These are phyloP conservation scores for Calocybe indica DNA, from an alignment of 768 basidiomycete species.

Conservation along the genomic window DNA sequence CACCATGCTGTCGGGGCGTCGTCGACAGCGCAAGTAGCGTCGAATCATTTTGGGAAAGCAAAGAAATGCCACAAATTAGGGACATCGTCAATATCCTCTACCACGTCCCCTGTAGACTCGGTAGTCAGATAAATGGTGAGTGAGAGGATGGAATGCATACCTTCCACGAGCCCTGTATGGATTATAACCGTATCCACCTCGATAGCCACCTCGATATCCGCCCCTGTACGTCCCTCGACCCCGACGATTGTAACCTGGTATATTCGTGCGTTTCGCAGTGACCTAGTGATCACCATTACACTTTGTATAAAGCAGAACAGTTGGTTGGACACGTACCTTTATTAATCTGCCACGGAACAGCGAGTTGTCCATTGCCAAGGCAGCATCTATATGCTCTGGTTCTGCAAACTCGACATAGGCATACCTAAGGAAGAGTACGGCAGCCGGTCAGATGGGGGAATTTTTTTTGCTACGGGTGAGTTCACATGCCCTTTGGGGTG, in stretches of 20 bases:
- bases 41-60: too few relatives aligned
- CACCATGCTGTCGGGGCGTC: too few relatives aligned
- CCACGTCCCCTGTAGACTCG: neutral
- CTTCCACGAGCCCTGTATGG: slow-evolving; percentile 74
- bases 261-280: slow-evolving; percentile 90
- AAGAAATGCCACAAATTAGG: neutral
- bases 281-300: slow-evolving; percentile 47
- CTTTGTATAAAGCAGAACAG: neutral
- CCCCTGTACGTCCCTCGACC: slow-evolving; percentile 70
- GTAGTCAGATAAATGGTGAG: too few relatives aligned
- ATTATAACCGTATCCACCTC: slow-evolving; percentile 45
- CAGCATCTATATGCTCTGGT: slow-evolving; percentile 84
- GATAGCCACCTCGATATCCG: slow-evolving; percentile 44
- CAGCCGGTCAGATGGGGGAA: slow-evolving; percentile 2
- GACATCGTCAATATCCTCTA: neutral
- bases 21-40: too few relatives aligned
- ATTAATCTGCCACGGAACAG: slow-evolving; percentile 90
- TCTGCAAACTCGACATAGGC: slow-evolving; percentile 99
- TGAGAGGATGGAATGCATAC: slow-evolving; percentile 24
- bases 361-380: slow-evolving; percentile 92
- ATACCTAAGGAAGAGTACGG: slow-evolving; percentile 47
- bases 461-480: slow-evolving; percentile 2
- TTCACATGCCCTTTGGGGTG: slow-evolving; percentile 88
- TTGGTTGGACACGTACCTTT: slow-evolving; percentile 46
- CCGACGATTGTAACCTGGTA: slow-evolving; percentile 75